phyloP scores from a whole-genome alignment of 805 yeast genomes.

The Brettanomyces sp. region DNA sequence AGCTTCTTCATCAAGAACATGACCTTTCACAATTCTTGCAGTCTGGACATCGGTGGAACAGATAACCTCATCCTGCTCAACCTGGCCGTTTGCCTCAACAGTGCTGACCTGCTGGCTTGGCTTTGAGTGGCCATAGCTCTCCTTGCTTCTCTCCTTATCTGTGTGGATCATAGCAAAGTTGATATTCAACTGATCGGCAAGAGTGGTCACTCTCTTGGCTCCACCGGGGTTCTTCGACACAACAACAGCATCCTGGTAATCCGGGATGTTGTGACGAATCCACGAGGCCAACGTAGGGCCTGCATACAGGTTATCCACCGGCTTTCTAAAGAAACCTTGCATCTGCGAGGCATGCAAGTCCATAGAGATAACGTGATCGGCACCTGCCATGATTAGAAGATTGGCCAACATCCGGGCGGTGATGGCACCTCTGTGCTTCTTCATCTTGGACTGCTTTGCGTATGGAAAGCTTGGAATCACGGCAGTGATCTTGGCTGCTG shows the following conservation, averaged over 20 bases:
- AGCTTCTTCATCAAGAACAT: slow-evolving; percentile 77
- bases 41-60: slow-evolving; percentile 80
- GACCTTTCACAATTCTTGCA: slow-evolving; percentile 93
- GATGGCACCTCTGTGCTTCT: slow-evolving; percentile 96
- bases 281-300: slow-evolving; percentile 95
- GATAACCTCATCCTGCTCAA: slow-evolving; percentile 58
- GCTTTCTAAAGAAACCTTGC: slow-evolving; percentile 98
- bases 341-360: slow-evolving; percentile 94
- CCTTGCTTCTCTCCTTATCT: slow-evolving; percentile 86
- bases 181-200: slow-evolving; percentile 93
- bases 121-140: slow-evolving; percentile 32
- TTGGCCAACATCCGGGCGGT: slow-evolving; percentile 98
- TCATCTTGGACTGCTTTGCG: slow-evolving; percentile 96
- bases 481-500: slow-evolving; percentile 95
- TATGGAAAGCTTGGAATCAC: slow-evolving; percentile 97
- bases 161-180: slow-evolving; percentile 99
- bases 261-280: slow-evolving; percentile 84
- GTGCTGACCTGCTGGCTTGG: slow-evolving; percentile 30
- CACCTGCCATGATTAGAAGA: slow-evolving; percentile 94
- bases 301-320: slow-evolving; percentile 93
- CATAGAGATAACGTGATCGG: slow-evolving; percentile 97
- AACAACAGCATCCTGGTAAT: slow-evolving; percentile 83
- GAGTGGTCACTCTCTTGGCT: slow-evolving; percentile 92
- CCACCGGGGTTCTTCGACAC: slow-evolving; percentile 99
- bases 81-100: slow-evolving; percentile 34